phyloP scores from a whole-genome alignment of 148 eudicot species.

The Fagopyrum tataricum region DNA sequence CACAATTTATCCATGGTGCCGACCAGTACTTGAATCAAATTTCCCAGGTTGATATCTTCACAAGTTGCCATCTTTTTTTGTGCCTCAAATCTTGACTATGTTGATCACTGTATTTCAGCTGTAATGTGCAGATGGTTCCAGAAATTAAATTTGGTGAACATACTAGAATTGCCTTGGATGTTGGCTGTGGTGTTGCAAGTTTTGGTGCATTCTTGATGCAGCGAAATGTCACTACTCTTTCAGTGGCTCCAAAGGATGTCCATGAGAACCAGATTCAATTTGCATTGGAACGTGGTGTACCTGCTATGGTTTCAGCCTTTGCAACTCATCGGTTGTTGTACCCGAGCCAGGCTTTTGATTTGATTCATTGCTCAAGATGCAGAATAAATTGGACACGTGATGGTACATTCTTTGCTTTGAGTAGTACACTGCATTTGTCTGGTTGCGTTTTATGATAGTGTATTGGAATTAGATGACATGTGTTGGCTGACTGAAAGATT shows the following conservation, averaged over 20 bases:
- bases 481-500: neutral
- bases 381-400: constrained; percentile 69
- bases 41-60: constrained; percentile 37
- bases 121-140: constrained; percentile 57
- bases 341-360: constrained; percentile 82
- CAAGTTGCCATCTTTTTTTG: neutral
- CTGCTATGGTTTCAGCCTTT: constrained; percentile 69
- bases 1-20: constrained; percentile 58
- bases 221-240: constrained; percentile 63
- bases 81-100: constrained; percentile 4
- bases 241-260: constrained; percentile 64
- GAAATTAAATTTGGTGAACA: constrained; percentile 56
- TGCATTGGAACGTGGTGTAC: constrained; percentile 79
- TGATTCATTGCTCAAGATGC: constrained; percentile 76
- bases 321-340: constrained; percentile 48
- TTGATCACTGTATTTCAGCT: constrained; percentile 14
- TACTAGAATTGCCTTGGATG: constrained; percentile 56
- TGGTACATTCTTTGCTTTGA: constrained; percentile 31
- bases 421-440: neutral
- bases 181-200: constrained; percentile 72
- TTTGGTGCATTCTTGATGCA: constrained; percentile 68
- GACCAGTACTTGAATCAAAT: constrained; percentile 72
- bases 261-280: constrained; percentile 62
- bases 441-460: neutral
- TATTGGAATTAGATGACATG: neutral